Percentiles rank a stretch among this genome's conserved stretches.
Conservation (phyloP, 345 rosid genomes). For the Leavenworthia alabamica region DNA sequence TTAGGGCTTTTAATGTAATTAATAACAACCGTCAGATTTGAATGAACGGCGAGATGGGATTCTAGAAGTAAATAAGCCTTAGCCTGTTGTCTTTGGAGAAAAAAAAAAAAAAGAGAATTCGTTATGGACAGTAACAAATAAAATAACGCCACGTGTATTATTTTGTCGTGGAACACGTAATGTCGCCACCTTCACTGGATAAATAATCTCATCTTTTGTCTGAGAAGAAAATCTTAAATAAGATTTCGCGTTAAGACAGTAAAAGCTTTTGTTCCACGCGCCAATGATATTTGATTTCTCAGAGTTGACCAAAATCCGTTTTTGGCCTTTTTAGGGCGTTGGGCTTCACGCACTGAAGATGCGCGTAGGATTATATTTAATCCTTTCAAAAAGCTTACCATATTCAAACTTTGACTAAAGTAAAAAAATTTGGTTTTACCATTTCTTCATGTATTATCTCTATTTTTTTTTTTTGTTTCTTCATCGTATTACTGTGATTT, state of each 20-base stretch:
- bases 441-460: too few relatives aligned
- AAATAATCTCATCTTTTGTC: neutral
- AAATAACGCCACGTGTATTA: neutral
- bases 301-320: neutral
- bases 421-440: too few relatives aligned
- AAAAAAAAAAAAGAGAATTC: conserved; percentile 10
- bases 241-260: conserved; percentile 25
- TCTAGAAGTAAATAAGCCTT: neutral
- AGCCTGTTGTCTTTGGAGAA: conserved; percentile 14
- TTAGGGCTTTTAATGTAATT: neutral
- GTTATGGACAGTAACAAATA: conserved; percentile 5
- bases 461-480: neutral
- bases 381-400: neutral
- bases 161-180: conserved; percentile 14
- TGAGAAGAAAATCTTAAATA: conserved; percentile 12
- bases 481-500: neutral
- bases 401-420: neutral
- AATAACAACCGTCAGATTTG: conserved; percentile 16
- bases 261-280: conserved; percentile 8
- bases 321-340: neutral
- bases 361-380: neutral
- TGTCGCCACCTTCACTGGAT: conserved; percentile 1
- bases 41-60: conserved; percentile 9
- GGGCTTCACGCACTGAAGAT: neutral
- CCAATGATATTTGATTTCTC: neutral